Conservation (phyloP, 2,329 filamentous ascomycete genomes). For the Botrytis deweyae region DNA sequence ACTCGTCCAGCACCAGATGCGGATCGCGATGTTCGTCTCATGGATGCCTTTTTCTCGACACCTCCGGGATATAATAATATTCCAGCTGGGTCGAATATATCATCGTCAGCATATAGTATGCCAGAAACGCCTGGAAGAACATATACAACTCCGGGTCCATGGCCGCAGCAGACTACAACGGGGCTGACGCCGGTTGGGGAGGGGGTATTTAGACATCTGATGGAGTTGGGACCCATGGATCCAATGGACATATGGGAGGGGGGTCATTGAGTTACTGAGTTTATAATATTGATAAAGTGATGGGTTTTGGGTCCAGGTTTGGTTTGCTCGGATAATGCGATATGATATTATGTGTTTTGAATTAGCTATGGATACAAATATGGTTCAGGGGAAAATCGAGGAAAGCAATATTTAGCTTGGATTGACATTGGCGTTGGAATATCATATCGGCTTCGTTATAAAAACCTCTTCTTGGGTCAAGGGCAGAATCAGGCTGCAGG, state of each 20-base stretch:
- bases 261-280: conserved; percentile 13
- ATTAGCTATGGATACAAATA: neutral
- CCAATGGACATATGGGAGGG: conserved; percentile 42
- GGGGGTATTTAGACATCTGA: conserved; percentile 55
- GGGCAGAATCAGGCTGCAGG: neutral
- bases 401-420: neutral
- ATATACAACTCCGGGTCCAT: neutral
- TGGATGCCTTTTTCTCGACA: conserved; percentile 36
- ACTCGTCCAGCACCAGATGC: conserved; percentile 48
- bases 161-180: conserved; percentile 41
- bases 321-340: neutral
- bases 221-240: conserved; percentile 59
- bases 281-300: neutral
- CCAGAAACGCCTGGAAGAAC: conserved; percentile 35
- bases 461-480: neutral
- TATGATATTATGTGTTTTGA: neutral
- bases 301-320: neutral
- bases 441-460: neutral
- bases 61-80: conserved; percentile 30
- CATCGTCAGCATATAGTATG: conserved; percentile 42
- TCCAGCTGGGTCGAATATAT: conserved; percentile 27
- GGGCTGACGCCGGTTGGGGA: conserved; percentile 57
- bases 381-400: neutral
- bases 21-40: conserved; percentile 32
- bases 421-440: neutral